A percentile compares a stretch with the other conserved stretches of the same genome.
Evolutionary conservation across 495 filamentous ascomycete genomes (phyloP).

Genomic region (Lepraria neglecta): DNA sequence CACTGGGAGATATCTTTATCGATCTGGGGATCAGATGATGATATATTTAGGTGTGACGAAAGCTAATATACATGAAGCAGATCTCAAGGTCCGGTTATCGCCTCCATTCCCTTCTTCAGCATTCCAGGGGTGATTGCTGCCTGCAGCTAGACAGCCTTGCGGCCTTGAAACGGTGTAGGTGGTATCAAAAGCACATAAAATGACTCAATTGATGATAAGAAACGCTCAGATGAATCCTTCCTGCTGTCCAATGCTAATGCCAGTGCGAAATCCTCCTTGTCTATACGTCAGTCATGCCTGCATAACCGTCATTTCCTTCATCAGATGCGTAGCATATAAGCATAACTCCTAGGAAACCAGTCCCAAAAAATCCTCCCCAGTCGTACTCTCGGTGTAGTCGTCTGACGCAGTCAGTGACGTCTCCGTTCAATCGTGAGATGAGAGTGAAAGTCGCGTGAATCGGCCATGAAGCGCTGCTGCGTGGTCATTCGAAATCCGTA

Average conservation of each 20-base stretch:
- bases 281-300: conserved; percentile 10
- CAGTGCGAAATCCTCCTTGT: neutral
- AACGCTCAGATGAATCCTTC: conserved; percentile 8
- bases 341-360: conserved; percentile 1
- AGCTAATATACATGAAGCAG: neutral
- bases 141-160: conserved; percentile 22
- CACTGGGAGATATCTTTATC: neutral
- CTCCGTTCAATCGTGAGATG: conserved; percentile 7
- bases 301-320: conserved; percentile 16
- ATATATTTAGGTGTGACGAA: neutral
- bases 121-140: conserved; percentile 21
- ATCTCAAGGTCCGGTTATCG: neutral
- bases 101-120: neutral
- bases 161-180: conserved; percentile 14
- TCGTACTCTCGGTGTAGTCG: conserved; percentile 8
- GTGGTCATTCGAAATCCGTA: conserved; percentile 8
- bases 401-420: conserved; percentile 14
- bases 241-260: conserved; percentile 8
- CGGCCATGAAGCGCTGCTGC: conserved; percentile 14
- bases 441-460: neutral
- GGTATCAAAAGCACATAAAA: conserved; percentile 14
- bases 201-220: conserved; percentile 20
- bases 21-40: neutral
- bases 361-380: conserved; percentile 15
- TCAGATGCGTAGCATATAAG: conserved; percentile 1